These are phyloP conservation scores for Tephrocybe sp. DNA, from an alignment of 768 basidiomycete species.

Conservation along the genomic window DNA sequence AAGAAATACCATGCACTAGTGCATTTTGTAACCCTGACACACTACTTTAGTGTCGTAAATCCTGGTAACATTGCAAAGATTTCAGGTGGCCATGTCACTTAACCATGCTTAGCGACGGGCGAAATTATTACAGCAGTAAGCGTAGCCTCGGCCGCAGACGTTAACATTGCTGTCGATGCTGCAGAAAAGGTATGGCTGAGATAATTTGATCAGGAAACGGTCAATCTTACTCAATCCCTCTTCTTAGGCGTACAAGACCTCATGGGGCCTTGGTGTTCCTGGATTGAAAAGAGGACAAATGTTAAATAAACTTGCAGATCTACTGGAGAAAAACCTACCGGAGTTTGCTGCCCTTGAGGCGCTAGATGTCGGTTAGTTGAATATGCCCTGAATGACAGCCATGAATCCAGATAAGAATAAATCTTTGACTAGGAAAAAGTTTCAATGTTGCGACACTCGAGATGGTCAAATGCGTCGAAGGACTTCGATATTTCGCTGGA, in stretches of 20 bases:
- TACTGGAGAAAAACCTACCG: constrained; percentile 54
- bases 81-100: no score
- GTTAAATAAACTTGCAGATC: constrained; percentile 50
- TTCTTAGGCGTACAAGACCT: constrained; percentile 33
- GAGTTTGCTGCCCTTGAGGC: constrained; percentile 64
- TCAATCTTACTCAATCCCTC: no score
- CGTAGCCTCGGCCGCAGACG: constrained; percentile 64
- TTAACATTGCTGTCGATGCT: constrained; percentile 71
- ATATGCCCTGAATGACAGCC: no score
- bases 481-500: constrained; percentile 70
- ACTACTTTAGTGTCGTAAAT: constrained; percentile 49
- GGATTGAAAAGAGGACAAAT: constrained; percentile 47
- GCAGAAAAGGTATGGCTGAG: constrained; percentile 58
- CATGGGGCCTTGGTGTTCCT: constrained; percentile 55
- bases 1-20: constrained; percentile 24
- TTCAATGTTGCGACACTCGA: constrained; percentile 25
- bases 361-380: constrained; percentile 44
- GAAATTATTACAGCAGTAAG: constrained; percentile 55
- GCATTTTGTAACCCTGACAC: background rate
- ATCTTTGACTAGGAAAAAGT: background rate
- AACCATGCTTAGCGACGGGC: no score
- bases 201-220: no score
- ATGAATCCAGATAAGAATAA: no score
- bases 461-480: constrained; percentile 37
- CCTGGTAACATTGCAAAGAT: constrained; percentile 39